Base-by-base conservation (phyloP, 2,329 filamentous ascomycete species). In the Trichoderma sp. region DNA sequence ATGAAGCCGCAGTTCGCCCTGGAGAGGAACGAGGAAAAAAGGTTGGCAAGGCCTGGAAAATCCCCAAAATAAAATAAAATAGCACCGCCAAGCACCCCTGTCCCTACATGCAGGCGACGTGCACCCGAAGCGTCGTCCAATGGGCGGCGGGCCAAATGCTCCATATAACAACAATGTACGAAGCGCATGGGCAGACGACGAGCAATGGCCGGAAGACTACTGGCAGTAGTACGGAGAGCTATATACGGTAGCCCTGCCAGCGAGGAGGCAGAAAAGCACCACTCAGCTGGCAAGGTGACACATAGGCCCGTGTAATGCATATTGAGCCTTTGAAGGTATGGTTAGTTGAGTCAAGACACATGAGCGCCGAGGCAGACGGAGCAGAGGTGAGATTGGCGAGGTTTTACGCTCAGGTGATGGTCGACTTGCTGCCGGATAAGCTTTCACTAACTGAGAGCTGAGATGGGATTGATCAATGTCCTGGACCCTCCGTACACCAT, bases 41-140 rank as follows among this genome's bases (percentile, higher is more conserved):
- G 61, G 28, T 59, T 57, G 23, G 23, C 59, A 39, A 53, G 39
- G 47, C 43, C 26, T 57, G 43, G 20, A 63, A 20, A 20, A 57
- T 32, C 34, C 63, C 28, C 12, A 36, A 66, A 71, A 59, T 47
- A 65, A 58, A 39, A 47, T 63, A 57, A 63, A 62, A 63, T 66
- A 67, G 23, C 62, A 66, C 63, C 20, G n/a, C 28, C 59, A 63
- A 70, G 13, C 32, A 26, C 58, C 61, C 64, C 64, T 63, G 55
- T 28, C 47, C 53, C 23, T 23, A n/a, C 32, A 47, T 63, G 70
- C 64, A 71, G 70, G 70, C 64, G 34, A 64, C 47, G 34, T 68
- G 70, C 70, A 58, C 30, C 61, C 36, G 26, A 64, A 43, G 57
- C 47, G 23, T 36, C 36, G 26, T 55, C 36, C 69, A 71, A 67